Evolutionary conservation across 129 eudicot genomes (phyloP).

Genomic region (Erigeron canadensis): DNA sequence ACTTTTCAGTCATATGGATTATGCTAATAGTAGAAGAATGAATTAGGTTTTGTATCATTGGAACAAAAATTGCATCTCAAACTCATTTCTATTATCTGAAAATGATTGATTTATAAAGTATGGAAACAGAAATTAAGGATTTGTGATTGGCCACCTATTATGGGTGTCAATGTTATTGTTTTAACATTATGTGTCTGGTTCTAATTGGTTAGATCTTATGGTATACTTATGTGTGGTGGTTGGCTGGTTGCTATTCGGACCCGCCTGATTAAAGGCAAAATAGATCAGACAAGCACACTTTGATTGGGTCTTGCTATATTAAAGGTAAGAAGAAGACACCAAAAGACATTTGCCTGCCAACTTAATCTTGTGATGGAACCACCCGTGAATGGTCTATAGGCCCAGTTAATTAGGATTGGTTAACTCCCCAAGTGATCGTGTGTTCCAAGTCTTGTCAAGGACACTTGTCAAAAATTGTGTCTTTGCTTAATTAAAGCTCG

Average conservation of each 20-base stretch:
- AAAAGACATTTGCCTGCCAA: neutral
- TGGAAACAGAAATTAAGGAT: neutral
- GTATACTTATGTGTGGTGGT: conserved; percentile 1
- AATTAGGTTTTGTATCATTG: conserved; percentile 8
- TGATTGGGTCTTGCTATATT: neutral
- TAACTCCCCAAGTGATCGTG: too few relatives aligned
- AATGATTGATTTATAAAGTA: neutral
- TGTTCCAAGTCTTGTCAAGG: too few relatives aligned
- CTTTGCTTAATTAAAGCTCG: too few relatives aligned
- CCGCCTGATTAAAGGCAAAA: neutral
- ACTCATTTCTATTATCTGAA: conserved; percentile 1
- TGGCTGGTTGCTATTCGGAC: neutral
- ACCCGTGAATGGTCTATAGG: neutral
- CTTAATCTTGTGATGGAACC: neutral
- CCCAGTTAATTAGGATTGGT: neutral
- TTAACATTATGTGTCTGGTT: conserved; percentile 7
- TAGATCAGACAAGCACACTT: neutral
- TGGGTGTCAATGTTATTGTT: neutral
- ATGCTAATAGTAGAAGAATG: conserved; percentile 24
- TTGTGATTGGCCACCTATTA: neutral
- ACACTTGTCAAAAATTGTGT: too few relatives aligned
- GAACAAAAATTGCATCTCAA: conserved; percentile 6
- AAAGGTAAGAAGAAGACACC: neutral
- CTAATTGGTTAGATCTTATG: neutral
- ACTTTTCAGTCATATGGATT: conserved; percentile 14